Evolutionary conservation across 108 stramenopile genomes (phyloP).

Genomic region (Cyclotella cryptica): DNA sequence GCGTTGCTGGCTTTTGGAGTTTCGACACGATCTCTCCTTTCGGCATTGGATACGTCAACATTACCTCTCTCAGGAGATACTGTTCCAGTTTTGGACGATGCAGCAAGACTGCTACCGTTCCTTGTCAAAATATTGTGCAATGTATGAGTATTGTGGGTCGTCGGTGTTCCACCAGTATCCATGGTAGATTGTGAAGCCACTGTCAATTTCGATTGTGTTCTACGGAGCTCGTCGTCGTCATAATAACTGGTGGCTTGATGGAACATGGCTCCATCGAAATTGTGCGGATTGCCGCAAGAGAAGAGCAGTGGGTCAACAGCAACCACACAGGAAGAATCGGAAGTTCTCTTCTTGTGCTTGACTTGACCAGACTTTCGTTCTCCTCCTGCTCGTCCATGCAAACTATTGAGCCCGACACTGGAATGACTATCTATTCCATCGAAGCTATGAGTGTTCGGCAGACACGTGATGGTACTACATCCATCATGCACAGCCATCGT

Average conservation of each 20-base stretch:
- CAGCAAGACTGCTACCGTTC: not conserved
- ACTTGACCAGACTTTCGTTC: not conserved
- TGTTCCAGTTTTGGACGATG: not conserved
- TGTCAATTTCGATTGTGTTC: not conserved
- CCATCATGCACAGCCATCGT: not conserved
- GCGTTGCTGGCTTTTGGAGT: not conserved
- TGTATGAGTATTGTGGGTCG: conserved; percentile 1
- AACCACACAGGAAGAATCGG: not conserved
- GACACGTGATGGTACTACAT: not conserved
- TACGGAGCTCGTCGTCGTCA: not conserved
- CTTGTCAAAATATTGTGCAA: not conserved
- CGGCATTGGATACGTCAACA: not conserved
- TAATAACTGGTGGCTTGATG: not conserved
- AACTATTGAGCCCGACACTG: not conserved
- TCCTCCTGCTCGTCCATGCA: too few species aligned
- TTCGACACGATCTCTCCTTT: not conserved
- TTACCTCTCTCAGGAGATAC: not conserved
- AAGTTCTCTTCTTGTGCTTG: not conserved
- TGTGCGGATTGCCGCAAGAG: not conserved
- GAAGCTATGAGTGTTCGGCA: not conserved
- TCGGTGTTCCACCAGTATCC: not conserved
- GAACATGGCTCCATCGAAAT: not conserved
- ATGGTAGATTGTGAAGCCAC: not conserved
- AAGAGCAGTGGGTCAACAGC: not conserved
- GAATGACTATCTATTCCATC: not conserved